Conservation (phyloP, 2,329 filamentous ascomycete species). For the Byssoonygena ceratinophila region DNA sequence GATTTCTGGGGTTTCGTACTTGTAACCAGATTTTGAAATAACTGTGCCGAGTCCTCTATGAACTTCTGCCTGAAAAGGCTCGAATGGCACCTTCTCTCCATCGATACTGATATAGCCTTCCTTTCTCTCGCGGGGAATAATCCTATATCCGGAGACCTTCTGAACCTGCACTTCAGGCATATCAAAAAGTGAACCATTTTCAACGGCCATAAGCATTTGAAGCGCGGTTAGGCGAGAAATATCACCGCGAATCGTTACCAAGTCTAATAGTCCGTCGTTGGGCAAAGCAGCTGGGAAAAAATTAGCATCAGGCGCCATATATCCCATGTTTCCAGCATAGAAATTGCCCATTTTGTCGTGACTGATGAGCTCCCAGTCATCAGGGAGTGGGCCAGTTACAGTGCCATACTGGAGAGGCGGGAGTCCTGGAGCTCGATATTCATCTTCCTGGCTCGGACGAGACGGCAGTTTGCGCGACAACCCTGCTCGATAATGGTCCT, state of each 20-base stretch:
- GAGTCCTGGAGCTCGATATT: slow-evolving; percentile 46
- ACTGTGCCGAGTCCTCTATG: slow-evolving; percentile 73
- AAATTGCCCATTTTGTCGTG: slow-evolving; percentile 79
- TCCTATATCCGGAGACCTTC: slow-evolving; percentile 78
- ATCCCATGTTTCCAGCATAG: slow-evolving; percentile 90
- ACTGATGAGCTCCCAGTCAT: slow-evolving; percentile 63
- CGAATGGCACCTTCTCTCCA: slow-evolving; percentile 77
- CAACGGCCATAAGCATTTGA: slow-evolving; percentile 59
- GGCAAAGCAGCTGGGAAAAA: slow-evolving; percentile 71
- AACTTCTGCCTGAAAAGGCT: slow-evolving; percentile 82
- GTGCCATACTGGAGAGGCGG: slow-evolving; percentile 71
- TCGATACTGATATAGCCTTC: slow-evolving; percentile 89
- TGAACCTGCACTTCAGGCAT: slow-evolving; percentile 65
- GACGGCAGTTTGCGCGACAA: slow-evolving; percentile 25
- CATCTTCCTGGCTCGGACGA: slow-evolving; percentile 25
- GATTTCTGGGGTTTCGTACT: slow-evolving; percentile 52
- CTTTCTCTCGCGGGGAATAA: slow-evolving; percentile 60
- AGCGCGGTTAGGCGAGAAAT: slow-evolving; percentile 57
- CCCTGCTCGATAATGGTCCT: slow-evolving; percentile 56
- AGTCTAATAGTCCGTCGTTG: slow-evolving; percentile 74
- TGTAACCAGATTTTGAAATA: slow-evolving; percentile 60
- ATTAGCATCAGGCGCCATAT: slow-evolving; percentile 74
- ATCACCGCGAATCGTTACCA: slow-evolving; percentile 69
- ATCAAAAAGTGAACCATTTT: slow-evolving; percentile 67
- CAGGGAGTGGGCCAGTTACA: slow-evolving; percentile 62